Percentiles rank a stretch among this genome's conserved stretches.
Evolutionary conservation across 2,329 filamentous ascomycete species (phyloP).

Genomic region (Ilyonectria sp.): DNA sequence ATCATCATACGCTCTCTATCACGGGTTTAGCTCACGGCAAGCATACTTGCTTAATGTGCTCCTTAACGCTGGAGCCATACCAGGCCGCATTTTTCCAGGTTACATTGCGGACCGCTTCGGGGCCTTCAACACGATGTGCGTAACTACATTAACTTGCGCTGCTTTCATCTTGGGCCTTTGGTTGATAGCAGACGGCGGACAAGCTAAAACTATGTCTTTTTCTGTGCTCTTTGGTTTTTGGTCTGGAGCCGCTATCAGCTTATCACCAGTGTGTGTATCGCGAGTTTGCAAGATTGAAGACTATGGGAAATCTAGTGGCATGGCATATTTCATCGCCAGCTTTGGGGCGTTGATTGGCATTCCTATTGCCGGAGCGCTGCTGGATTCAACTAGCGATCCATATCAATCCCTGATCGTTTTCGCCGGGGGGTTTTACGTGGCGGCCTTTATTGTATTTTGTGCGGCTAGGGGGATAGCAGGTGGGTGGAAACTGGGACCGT

Average conservation of each 20-base stretch:
- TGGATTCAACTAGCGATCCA: background rate
- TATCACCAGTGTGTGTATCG: slow-evolving; percentile 81
- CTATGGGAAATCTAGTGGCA: slow-evolving; percentile 80
- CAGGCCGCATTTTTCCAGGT: slow-evolving; percentile 27
- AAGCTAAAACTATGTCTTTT: slow-evolving; percentile 71
- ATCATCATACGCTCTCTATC: slow-evolving; percentile 26
- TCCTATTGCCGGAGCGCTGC: slow-evolving; percentile 67
- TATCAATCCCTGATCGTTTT: slow-evolving; percentile 29
- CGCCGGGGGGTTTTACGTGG: slow-evolving; percentile 24
- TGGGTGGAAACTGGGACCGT: slow-evolving; percentile 17
- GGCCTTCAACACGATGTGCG: slow-evolving; percentile 33
- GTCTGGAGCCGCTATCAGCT: slow-evolving; percentile 77
- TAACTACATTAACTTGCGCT: slow-evolving; percentile 16
- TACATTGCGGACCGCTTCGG: slow-evolving; percentile 55
- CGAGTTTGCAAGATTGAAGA: slow-evolving; percentile 78
- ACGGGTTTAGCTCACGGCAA: slow-evolving; percentile 53
- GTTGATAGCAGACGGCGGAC: slow-evolving; percentile 51
- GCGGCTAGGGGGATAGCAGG: slow-evolving; percentile 24
- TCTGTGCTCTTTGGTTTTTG: slow-evolving; percentile 79
- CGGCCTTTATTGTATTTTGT: slow-evolving; percentile 28
- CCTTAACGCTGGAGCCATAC: slow-evolving; percentile 27
- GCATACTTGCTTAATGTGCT: slow-evolving; percentile 23
- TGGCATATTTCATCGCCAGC: slow-evolving; percentile 77
- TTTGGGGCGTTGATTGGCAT: slow-evolving; percentile 71
- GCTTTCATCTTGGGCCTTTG: slow-evolving; percentile 23